phyloP scores from a whole-genome alignment of 352 stramenopile species.

The Phytophthora capsici region DNA sequence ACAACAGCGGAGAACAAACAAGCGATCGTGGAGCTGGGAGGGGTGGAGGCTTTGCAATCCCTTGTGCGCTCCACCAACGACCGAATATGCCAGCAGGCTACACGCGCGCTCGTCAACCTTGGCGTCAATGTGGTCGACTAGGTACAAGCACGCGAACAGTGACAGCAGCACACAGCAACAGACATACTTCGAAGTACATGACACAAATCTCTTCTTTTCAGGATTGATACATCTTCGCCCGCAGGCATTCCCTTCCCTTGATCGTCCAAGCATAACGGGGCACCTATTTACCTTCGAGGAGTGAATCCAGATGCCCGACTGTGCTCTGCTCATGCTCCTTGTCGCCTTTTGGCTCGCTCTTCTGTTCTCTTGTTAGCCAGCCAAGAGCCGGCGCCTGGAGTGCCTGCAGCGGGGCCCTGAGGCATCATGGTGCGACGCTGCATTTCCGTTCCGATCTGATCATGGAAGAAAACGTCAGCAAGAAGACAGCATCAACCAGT shows the following conservation, averaged over 20 bases:
- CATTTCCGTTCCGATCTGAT: constrained; percentile 89
- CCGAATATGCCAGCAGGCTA: constrained; percentile 90
- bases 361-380: constrained; percentile 86
- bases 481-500: neutral
- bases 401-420: constrained; percentile 54
- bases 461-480: constrained; percentile 7
- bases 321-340: constrained; percentile 50
- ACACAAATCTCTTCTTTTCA: constrained; percentile 34
- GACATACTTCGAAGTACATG: constrained; percentile 5
- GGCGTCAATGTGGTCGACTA: constrained; percentile 86
- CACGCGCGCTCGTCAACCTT: constrained; percentile 88
- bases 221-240: constrained; percentile 31
- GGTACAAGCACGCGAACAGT: constrained; percentile 8
- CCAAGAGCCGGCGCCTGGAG: constrained; percentile 67
- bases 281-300: constrained; percentile 2
- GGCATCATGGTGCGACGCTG: constrained; percentile 89
- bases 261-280: constrained; percentile 5
- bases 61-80: constrained; percentile 85
- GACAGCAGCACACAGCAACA: constrained; percentile 12
- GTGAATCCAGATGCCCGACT: constrained; percentile 4
- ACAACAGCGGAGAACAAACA: constrained; percentile 88
- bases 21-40: constrained; percentile 83
- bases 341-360: constrained; percentile 81
- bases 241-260: constrained; percentile 9
- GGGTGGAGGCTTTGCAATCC: constrained; percentile 81